Conservation (phyloP, 2,329 filamentous ascomycete species). For the Colletotrichum agaves region DNA sequence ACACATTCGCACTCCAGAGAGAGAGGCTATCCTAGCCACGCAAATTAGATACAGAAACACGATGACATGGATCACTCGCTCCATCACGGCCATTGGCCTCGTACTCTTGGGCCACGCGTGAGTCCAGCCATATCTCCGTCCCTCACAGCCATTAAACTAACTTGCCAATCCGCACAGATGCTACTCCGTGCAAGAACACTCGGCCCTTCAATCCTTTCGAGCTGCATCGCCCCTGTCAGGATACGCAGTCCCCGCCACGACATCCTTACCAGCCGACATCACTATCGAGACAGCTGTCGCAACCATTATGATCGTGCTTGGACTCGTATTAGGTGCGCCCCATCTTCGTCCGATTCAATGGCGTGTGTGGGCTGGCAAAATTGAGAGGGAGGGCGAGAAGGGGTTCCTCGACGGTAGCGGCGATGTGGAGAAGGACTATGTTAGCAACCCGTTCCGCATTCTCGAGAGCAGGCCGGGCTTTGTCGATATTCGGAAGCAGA, state of each 20-base stretch:
- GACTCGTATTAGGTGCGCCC: constrained; percentile 82
- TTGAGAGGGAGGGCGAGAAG: constrained; percentile 79
- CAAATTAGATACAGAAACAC: neutral
- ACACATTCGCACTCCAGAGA: no score
- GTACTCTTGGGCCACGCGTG: constrained; percentile 89
- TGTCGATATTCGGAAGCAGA: constrained; percentile 85
- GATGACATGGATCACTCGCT: constrained; percentile 79
- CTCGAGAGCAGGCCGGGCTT: constrained; percentile 87
- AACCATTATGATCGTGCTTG: constrained; percentile 82
- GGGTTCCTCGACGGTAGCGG: constrained; percentile 67
- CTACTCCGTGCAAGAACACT: constrained; percentile 96
- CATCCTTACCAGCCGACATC: constrained; percentile 83
- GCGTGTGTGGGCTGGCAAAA: constrained; percentile 83
- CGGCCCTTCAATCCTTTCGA: constrained; percentile 72
- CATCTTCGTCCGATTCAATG: constrained; percentile 86
- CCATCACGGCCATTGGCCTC: constrained; percentile 79
- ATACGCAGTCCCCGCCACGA: constrained; percentile 55
- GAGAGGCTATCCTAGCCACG: no score
- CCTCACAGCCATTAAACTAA: neutral
- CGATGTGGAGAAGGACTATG: constrained; percentile 75
- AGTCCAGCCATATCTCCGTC: constrained; percentile 46
- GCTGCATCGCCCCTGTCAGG: constrained; percentile 50
- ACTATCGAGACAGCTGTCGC: constrained; percentile 85
- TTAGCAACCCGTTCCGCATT: constrained; percentile 81
- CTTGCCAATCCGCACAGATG: constrained; percentile 67